phyloP scores from a whole-genome alignment of 495 filamentous ascomycete species.

The Neurospora sp. region DNA sequence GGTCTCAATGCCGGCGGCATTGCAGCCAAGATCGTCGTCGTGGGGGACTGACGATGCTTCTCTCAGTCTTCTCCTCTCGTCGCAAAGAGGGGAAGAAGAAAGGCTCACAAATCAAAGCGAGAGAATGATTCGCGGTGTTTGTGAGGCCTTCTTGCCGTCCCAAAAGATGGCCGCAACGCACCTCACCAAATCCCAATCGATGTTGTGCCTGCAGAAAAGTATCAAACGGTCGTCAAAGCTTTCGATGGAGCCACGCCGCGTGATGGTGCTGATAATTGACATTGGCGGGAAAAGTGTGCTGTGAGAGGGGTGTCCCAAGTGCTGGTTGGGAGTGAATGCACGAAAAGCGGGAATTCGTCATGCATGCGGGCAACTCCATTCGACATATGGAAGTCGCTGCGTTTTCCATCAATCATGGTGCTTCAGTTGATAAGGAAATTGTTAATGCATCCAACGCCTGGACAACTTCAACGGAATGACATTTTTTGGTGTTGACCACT shows the following conservation, averaged over 20 bases:
- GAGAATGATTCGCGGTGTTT: not conserved
- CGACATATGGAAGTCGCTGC: not conserved
- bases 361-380: not conserved
- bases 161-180: not conserved
- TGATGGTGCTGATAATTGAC: too few species aligned
- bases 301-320: not conserved
- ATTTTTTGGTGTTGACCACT: not conserved
- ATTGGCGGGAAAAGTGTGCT: not conserved
- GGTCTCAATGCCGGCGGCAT: conserved; percentile 28
- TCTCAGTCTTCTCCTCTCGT: not conserved
- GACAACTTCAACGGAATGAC: not conserved
- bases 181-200: not conserved
- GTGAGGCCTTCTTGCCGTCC: not conserved
- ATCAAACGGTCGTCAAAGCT: conserved; percentile 2
- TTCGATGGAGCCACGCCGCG: conserved; percentile 9
- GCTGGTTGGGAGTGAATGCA: not conserved
- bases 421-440: not conserved
- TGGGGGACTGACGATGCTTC: not conserved
- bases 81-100: not conserved
- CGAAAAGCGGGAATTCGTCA: not conserved
- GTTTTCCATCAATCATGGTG: not conserved
- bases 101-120: not conserved
- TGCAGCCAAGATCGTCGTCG: conserved; percentile 4
- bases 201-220: not conserved
- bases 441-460: not conserved